phyloP scores from a whole-genome alignment of 75 land plant species.

The Pinus tabuliformis region DNA sequence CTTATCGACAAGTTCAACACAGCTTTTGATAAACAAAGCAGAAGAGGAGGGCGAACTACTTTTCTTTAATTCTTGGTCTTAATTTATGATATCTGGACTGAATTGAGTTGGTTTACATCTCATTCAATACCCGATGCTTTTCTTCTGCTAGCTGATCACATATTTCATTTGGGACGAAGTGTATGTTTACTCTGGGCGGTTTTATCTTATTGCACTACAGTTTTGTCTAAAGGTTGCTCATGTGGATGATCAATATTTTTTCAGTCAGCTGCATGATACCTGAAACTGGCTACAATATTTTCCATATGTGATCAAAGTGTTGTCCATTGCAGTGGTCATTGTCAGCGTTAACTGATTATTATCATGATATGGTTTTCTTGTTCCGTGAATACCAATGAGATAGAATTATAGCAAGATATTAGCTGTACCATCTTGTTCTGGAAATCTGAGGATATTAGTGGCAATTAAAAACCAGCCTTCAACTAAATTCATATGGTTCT shows the following conservation, averaged over 20 bases:
- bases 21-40: too few species aligned
- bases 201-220: not conserved
- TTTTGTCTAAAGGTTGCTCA: not conserved
- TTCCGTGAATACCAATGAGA: not conserved
- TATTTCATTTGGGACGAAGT: not conserved
- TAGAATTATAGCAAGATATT: not conserved
- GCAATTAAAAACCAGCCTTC: too few species aligned
- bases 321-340: not conserved
- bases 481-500: too few species aligned
- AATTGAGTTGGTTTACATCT: too few species aligned
- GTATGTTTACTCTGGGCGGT: not conserved
- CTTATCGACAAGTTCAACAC: too few species aligned
- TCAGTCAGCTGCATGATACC: slow-evolving; percentile 4
- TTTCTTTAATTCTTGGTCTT: too few species aligned
- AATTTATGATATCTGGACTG: too few species aligned
- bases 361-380: not conserved
- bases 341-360: not conserved
- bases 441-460: too few species aligned
- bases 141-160: not conserved
- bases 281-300: not conserved
- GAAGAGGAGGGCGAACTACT: too few species aligned
- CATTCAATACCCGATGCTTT: too few species aligned
- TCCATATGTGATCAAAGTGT: too few species aligned
- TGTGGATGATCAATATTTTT: slow-evolving; percentile 2
- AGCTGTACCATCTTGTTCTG: not conserved